phyloP scores from a whole-genome alignment of 257 asterid genomes.

The Parsonsia alboflavescens region DNA sequence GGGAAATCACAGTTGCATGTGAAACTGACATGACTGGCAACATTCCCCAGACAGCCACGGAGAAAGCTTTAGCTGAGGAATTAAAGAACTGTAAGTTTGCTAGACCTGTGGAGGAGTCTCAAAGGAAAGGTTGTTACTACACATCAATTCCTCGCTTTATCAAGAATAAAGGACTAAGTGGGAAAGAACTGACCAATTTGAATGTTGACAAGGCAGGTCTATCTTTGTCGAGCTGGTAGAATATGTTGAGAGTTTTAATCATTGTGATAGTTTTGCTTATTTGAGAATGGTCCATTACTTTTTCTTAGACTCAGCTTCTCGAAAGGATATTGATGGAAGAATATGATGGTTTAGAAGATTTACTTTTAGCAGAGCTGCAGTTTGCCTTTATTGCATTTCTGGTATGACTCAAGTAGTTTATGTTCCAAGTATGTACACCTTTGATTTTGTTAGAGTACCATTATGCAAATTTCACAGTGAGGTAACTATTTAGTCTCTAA shows the following conservation, averaged over 20 bases:
- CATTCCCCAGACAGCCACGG: slow-evolving; percentile 53
- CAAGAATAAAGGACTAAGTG: slow-evolving; percentile 65
- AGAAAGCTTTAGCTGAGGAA: slow-evolving; percentile 65
- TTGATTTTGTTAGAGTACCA: neutral
- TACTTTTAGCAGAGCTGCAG: slow-evolving; percentile 82
- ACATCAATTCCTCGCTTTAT: slow-evolving; percentile 83
- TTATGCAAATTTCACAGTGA: neutral
- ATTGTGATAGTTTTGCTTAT: slow-evolving; percentile 11
- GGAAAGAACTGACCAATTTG: slow-evolving; percentile 72
- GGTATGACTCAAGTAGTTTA: slow-evolving; percentile 36
- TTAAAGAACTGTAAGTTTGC: slow-evolving; percentile 51
- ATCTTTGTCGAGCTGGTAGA: neutral
- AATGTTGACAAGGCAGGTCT: slow-evolving; percentile 83
- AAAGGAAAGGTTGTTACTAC: slow-evolving; percentile 67
- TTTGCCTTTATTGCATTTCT: slow-evolving; percentile 85
- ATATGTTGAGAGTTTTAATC: neutral
- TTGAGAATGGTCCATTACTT: slow-evolving; percentile 14
- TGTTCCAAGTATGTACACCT: neutral
- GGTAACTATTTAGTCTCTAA: slow-evolving; percentile 11
- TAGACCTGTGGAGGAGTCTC: slow-evolving; percentile 36
- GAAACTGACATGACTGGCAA: slow-evolving; percentile 54
- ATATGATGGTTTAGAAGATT: slow-evolving; percentile 68
- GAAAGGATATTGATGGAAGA: slow-evolving; percentile 66
- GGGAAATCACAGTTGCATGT: slow-evolving; percentile 77
- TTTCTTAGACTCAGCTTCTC: slow-evolving; percentile 60